Conservation (phyloP, 805 yeast species). For the Diddensiella santjacobensis region DNA sequence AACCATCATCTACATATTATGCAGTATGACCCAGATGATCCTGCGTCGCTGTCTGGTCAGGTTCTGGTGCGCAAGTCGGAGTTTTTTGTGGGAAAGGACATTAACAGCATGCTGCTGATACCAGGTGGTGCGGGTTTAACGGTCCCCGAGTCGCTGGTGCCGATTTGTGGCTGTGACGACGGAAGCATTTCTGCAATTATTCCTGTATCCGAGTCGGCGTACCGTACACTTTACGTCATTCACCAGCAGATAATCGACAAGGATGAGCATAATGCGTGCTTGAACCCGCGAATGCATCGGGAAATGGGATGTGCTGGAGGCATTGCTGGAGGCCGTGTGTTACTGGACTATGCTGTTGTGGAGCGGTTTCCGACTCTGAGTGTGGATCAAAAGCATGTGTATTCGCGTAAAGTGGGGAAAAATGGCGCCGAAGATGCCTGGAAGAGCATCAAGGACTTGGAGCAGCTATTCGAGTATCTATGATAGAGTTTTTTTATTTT, state of each 20-base stretch:
- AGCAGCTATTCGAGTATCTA: conserved; percentile 17
- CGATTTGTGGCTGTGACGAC: conserved; percentile 69
- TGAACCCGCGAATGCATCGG: conserved; percentile 57
- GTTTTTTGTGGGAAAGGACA: conserved; percentile 59
- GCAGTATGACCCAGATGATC: conserved; percentile 90
- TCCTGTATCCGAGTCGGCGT: conserved; percentile 72
- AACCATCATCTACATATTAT: conserved; percentile 63
- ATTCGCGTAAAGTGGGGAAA: conserved; percentile 30
- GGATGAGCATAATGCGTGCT: conserved; percentile 66
- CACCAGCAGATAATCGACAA: conserved; percentile 86
- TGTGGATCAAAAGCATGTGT: conserved; percentile 24
- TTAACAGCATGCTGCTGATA: conserved; percentile 28
- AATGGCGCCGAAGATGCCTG: conserved; percentile 28
- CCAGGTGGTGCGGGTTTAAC: conserved; percentile 8
- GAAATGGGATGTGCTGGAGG: conserved; percentile 16
- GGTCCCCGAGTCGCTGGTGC: conserved; percentile 36
- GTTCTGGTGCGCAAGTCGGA: conserved; percentile 65
- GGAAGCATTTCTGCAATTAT: conserved; percentile 73
- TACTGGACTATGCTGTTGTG: conserved; percentile 30
- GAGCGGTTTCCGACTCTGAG: conserved; percentile 26
- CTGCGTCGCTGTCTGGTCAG: conserved; percentile 76
- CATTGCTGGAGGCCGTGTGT: conserved; percentile 16
- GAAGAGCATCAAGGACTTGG: conserved; percentile 18
- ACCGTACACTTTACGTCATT: conserved; percentile 74
- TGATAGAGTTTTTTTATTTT: conserved; percentile 2